Evolutionary conservation across 768 basidiomycete genomes (phyloP), one percentile per base, ranked within the genome.

Genomic region (Erythrobasidium yunnanense): DNA sequence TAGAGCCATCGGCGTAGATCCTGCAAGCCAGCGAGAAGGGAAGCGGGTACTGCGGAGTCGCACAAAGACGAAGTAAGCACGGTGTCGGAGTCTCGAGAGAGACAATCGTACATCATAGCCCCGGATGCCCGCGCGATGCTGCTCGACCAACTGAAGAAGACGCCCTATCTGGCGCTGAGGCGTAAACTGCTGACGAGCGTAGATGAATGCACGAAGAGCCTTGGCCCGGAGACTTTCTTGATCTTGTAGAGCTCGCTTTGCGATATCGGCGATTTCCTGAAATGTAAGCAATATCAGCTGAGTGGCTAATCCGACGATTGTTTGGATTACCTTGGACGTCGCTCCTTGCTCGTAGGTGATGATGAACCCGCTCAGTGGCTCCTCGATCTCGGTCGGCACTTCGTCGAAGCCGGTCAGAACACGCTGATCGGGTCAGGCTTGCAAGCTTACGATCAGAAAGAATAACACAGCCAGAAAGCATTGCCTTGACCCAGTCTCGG

Each of bases 381-480:
- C 60, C 27, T 63, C 60, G 2, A 38, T 34, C 25, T 63, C 60
- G 11, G 42, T 63, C 6, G 60, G 60, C 46, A 29, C 60, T 63
- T 46, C 11, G 11, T 11, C 13, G 22, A 22, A 23, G 50, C 50
- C 50, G 18, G 15, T 23, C 22, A 52, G 11, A 25, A 11, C 29
- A 52, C 13, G 8, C 18, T 52, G 18, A 20, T 52, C 50, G 50
- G 27, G 50, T 20, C 11, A 22, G 13, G 18, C 11, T 13, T 8
- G 34, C 2, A 6, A 35, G 34, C 60, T 8, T 7, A 63, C 60
- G 32, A 23, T 63, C 60, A 2, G 60, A 51, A 5, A 63, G 15
- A n/a, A 63, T 63, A 8, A 63, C 60, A 22, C 60, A 63, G n/a
- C 49, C 60, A 17, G 60, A 63, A n/a, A 63, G 45, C 60, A 63